A percentile compares a stretch with the other conserved stretches of the same genome.
phyloP scores from a whole-genome alignment of 2,329 filamentous ascomycete species.

The Pseudovirgaria hyperparasitica region DNA sequence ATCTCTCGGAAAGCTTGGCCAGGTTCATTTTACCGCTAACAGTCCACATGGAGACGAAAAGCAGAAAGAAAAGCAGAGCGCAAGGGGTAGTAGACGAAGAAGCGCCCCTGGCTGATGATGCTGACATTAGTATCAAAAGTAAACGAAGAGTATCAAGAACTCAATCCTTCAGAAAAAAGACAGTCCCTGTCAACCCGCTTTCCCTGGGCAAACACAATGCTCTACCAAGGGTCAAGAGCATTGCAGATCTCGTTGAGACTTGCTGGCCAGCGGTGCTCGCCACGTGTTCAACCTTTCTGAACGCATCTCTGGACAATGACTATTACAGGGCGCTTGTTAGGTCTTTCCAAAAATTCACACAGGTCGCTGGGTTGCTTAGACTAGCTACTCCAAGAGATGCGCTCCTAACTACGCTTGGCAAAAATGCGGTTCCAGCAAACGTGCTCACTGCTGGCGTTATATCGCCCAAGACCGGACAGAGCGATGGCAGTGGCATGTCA shows the following conservation, averaged over 20 bases:
- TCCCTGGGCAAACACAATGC: conserved; percentile 60
- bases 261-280: conserved; percentile 95
- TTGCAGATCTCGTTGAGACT: conserved; percentile 71
- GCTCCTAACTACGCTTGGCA: conserved; percentile 85
- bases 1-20: conserved; percentile 80
- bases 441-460: conserved; percentile 30
- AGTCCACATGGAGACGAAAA: conserved; percentile 55
- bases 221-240: conserved; percentile 57
- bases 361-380: conserved; percentile 80
- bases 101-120: conserved; percentile 10
- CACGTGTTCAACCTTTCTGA: conserved; percentile 89
- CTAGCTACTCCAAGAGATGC: conserved; percentile 82
- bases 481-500: conserved; percentile 48
- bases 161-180: conserved; percentile 59
- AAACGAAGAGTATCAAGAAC: conserved; percentile 41
- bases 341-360: conserved; percentile 88
- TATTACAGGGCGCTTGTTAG: conserved; percentile 88
- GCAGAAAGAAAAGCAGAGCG: conserved; percentile 28
- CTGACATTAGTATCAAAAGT: conserved; percentile 13
- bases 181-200: conserved; percentile 74
- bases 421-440: conserved; percentile 82
- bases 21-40: conserved; percentile 89
- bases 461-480: conserved; percentile 24
- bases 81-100: conserved; percentile 31
- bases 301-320: conserved; percentile 80